Conservation (phyloP, 768 basidiomycete species). For the Serpula lacrymans region DNA sequence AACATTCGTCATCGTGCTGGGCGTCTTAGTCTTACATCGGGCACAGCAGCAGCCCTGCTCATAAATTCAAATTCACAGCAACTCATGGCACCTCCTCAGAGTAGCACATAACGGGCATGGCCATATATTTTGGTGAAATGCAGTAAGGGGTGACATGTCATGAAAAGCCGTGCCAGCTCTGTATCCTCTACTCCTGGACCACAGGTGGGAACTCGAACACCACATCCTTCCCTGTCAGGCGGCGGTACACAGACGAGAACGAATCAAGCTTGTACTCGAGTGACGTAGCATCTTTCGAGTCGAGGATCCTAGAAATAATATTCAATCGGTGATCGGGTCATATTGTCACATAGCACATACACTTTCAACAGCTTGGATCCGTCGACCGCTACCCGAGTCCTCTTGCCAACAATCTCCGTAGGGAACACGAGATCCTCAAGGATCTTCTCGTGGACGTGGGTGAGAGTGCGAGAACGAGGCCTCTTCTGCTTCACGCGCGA, state of each 20-base stretch:
- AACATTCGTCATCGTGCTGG: no score
- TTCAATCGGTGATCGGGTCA: constrained; percentile 20
- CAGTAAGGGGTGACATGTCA: constrained; percentile 27
- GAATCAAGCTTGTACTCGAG: constrained; percentile 99
- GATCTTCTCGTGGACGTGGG: constrained; percentile 96
- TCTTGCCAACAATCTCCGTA: constrained; percentile 98
- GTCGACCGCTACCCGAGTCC: constrained; percentile 90
- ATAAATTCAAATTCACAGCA: no score
- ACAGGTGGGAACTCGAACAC: constrained; percentile 88
- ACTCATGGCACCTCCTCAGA: constrained; percentile 5
- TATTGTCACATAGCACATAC: constrained; percentile 64
- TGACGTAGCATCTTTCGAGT: constrained; percentile 96
- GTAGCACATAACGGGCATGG: constrained; percentile 30
- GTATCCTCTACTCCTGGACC: constrained; percentile 57
- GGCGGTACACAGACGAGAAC: constrained; percentile 95
- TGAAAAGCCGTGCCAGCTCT: constrained; percentile 26
- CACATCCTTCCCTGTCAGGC: constrained; percentile 95
- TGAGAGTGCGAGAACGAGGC: constrained; percentile 95
- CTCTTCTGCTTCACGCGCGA: constrained; percentile 94
- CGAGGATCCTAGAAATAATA: constrained; percentile 69
- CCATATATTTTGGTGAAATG: constrained; percentile 32
- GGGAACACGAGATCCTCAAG: constrained; percentile 99
- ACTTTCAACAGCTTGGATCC: constrained; percentile 97
- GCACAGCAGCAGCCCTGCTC: no score
- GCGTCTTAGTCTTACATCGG: no score